Base-by-base conservation (phyloP, 2,329 filamentous ascomycete species). In the Penicillium sp. region DNA sequence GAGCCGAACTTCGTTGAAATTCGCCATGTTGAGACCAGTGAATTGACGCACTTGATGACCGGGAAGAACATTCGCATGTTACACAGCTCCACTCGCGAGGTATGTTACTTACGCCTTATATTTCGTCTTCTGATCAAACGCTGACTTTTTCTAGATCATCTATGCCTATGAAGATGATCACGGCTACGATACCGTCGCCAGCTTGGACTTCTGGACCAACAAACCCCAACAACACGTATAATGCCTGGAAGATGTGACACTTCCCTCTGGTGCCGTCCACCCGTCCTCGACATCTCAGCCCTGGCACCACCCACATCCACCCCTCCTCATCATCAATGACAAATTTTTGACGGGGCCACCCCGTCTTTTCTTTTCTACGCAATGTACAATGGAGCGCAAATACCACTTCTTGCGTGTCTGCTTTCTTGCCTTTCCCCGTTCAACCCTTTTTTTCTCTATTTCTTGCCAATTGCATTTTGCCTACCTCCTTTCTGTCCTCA, bases 1-100 rank as follows among this genome's bases (percentile, higher is more conserved):
- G 94, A 99, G 76, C 87, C 92, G 36, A 96, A 94, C 69, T 99
- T 99, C 69, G 95, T 99, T 64, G 94, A 99, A 77, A 89, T 99
- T 65, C 84, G 94, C 61, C 90, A 96, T 70, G 93, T 97, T 72
- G 94, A 99, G 74, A 96, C 88, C 48, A 91, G 92, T 60, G 90
- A 91, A 56, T 71, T 88, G 71, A 92, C 97, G 59, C 92, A 97
- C 72, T 96, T 99, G 66, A 89, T 97, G 71, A 95, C 92, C 54
- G 92, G 92, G 68, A 95, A 91, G 82, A 97, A 96, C 69, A 95
- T 97, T 67, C 86, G 94, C 67, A 97, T 97, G 92, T 81, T 99
- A 63, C 94, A 99, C 77, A 93, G 92, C 72, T 96, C 91, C 67
- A 96, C 93, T 55, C 87, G 96, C 79, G 94, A 99, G 87, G 94